Evolutionary conservation across 768 basidiomycete genomes (phyloP).

Genomic region (Naganishia kalamii): DNA sequence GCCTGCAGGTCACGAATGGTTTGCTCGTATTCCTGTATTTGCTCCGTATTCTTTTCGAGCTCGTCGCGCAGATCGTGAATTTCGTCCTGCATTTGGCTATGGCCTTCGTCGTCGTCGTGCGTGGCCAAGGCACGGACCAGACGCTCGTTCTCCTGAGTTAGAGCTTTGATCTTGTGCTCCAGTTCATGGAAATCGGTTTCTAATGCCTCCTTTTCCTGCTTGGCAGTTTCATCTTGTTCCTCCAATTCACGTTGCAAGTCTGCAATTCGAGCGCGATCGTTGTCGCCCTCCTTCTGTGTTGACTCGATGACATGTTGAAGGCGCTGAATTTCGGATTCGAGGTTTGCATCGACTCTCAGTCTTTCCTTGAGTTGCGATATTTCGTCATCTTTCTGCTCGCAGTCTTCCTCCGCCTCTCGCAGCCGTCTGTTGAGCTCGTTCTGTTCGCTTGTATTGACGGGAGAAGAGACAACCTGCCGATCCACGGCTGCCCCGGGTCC

Average conservation of each 20-base stretch:
- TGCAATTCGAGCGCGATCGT: not conserved
- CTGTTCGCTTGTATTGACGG: not conserved
- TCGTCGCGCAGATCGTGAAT: constrained; percentile 2
- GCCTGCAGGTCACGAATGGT: constrained; percentile 3
- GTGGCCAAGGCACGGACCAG: not conserved
- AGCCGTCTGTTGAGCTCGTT: not conserved
- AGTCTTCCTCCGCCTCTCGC: not conserved
- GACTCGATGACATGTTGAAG: not conserved
- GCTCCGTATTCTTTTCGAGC: not conserved
- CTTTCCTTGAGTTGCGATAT: not conserved
- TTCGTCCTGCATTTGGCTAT: not conserved
- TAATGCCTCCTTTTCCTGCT: not conserved
- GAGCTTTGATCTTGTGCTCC: not conserved
- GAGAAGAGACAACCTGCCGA: not conserved
- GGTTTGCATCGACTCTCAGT: not conserved
- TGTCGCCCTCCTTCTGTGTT: not conserved
- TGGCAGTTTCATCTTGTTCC: not conserved
- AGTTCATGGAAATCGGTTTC: constrained; percentile 7
- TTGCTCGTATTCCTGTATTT: constrained; percentile 4
- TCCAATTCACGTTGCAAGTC: not conserved
- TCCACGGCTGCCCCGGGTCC: not conserved
- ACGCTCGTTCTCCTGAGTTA: not conserved
- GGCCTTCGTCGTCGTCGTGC: not conserved
- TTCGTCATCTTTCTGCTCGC: constrained; percentile 2
- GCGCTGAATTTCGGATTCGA: not conserved